Evolutionary conservation across 139 green algal genomes (phyloP).

Genomic region (Chlorella sorokiniana): DNA sequence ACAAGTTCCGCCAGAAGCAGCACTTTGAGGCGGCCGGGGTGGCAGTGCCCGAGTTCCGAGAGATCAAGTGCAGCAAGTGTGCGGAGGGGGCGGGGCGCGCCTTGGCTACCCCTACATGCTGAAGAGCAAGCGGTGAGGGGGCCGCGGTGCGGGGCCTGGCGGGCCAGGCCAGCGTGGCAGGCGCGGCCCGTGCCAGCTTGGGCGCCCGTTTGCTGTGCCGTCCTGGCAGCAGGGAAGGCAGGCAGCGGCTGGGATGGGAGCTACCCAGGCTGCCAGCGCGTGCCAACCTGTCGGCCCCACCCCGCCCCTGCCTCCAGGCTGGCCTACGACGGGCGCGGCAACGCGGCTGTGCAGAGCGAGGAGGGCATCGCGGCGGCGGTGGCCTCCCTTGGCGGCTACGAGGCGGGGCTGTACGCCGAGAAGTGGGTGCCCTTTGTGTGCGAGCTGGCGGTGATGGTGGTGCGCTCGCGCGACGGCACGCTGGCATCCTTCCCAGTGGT

Average conservation of each 20-base stretch:
- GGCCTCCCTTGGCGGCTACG: conserved; percentile 74
- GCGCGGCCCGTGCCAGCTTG: no score
- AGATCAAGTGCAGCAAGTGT: conserved; percentile 60
- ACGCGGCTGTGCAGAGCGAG: conserved; percentile 73
- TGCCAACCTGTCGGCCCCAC: neutral
- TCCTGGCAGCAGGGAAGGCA: no score
- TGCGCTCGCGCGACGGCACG: conserved; percentile 48
- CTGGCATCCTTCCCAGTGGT: conserved; percentile 85
- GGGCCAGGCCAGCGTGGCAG: no score
- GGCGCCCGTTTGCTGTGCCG: no score
- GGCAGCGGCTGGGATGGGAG: neutral
- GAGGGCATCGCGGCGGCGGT: conserved; percentile 69
- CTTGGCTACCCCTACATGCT: conserved; percentile 96
- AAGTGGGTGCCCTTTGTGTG: conserved; percentile 91
- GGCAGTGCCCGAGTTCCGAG: conserved; percentile 77
- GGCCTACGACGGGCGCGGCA: conserved; percentile 66
- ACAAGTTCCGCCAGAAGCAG: conserved; percentile 96
- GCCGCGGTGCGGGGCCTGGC: no score
- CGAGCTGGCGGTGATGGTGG: conserved; percentile 83
- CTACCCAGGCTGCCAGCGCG: neutral
- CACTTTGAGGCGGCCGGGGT: conserved; percentile 83
- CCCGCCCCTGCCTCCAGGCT: neutral
- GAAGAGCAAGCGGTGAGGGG: conserved; percentile 84
- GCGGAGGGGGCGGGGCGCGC: conserved; percentile 43
- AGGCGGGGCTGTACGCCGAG: conserved; percentile 91